Evolutionary conservation across 2,329 filamentous ascomycete species (phyloP).

Genomic region (Aplosporella prunicola): DNA sequence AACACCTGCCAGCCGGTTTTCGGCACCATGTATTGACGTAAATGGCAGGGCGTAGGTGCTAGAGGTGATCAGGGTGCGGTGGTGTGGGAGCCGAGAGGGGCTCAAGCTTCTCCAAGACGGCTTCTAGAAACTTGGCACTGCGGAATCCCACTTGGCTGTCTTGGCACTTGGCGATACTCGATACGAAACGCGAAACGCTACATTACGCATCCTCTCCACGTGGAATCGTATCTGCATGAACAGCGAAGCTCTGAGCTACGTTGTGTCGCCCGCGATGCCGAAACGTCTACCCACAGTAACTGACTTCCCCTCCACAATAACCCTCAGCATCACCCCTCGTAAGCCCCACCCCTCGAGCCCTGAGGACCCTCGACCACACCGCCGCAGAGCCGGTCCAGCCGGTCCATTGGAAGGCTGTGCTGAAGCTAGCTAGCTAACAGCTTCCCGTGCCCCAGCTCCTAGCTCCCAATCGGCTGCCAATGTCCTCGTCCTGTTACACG

Average conservation of each 20-base stretch:
- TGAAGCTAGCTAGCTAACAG: too few relatives aligned
- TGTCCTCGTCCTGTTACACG: constrained; percentile 73
- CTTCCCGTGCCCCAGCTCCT: constrained; percentile 5
- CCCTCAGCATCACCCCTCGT: constrained; percentile 37
- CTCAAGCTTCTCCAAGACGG: constrained; percentile 6
- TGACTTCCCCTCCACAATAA: constrained; percentile 35
- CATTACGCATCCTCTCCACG: too few relatives aligned
- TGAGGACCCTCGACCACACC: constrained; percentile 6
- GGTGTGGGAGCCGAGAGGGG: background rate
- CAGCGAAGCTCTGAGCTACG: too few relatives aligned
- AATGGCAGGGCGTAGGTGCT: background rate
- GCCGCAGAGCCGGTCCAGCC: constrained; percentile 11
- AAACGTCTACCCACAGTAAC: constrained; percentile 33
- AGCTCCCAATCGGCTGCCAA: constrained; percentile 54
- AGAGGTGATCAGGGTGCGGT: too few relatives aligned
- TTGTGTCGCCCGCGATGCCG: constrained; percentile 30
- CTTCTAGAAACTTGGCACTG: constrained; percentile 3
- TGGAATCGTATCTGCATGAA: too few relatives aligned
- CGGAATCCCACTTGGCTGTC: background rate
- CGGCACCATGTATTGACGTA: background rate
- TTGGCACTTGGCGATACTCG: constrained; percentile 9
- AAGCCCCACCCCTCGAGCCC: constrained; percentile 17
- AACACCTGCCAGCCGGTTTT: background rate
- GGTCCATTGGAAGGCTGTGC: background rate
- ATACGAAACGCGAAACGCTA: too few relatives aligned